phyloP scores from a whole-genome alignment of 208 protist species.

The Herpetomonas tarakana region DNA sequence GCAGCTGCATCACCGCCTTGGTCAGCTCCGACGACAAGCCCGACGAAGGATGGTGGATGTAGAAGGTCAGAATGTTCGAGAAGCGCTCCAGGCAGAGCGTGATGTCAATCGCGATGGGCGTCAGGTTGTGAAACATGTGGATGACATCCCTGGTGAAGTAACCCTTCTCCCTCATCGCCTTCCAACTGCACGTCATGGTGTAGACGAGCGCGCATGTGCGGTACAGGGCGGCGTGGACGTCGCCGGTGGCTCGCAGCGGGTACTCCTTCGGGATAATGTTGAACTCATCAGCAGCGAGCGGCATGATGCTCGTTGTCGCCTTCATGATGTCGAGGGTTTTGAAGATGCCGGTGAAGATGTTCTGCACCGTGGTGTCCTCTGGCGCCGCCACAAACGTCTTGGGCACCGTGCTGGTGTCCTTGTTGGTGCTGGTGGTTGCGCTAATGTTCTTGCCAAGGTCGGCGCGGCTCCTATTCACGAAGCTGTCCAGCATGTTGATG shows the following conservation, averaged over 20 bases:
- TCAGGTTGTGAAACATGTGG: constrained; percentile 62
- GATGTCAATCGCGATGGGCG: constrained; percentile 55
- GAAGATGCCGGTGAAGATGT: constrained; percentile 42
- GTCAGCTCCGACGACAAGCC: constrained; percentile 52
- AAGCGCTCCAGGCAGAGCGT: constrained; percentile 47
- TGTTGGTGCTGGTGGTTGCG: not conserved
- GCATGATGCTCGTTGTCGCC: constrained; percentile 44
- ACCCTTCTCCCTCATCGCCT: constrained; percentile 70
- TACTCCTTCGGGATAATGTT: constrained; percentile 55
- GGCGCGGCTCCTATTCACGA: not conserved
- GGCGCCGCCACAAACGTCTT: constrained; percentile 46
- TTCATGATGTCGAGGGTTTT: constrained; percentile 45
- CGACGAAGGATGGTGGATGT: constrained; percentile 40
- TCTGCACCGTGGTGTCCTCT: constrained; percentile 37
- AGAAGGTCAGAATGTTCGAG: constrained; percentile 47
- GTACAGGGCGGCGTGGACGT: constrained; percentile 63
- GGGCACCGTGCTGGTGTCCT: constrained; percentile 11
- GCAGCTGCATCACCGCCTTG: constrained; percentile 63
- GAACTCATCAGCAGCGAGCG: constrained; percentile 62
- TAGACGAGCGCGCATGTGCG: constrained; percentile 65
- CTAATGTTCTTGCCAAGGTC: not conserved
- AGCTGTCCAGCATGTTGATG: not conserved
- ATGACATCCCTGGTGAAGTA: constrained; percentile 70
- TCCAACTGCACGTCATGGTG: constrained; percentile 73
- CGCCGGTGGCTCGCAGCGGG: constrained; percentile 48